Evolutionary conservation across 495 filamentous ascomycete species (phyloP), one percentile per base, ranked within the genome.

Genomic region (Echria macrotheca): DNA sequence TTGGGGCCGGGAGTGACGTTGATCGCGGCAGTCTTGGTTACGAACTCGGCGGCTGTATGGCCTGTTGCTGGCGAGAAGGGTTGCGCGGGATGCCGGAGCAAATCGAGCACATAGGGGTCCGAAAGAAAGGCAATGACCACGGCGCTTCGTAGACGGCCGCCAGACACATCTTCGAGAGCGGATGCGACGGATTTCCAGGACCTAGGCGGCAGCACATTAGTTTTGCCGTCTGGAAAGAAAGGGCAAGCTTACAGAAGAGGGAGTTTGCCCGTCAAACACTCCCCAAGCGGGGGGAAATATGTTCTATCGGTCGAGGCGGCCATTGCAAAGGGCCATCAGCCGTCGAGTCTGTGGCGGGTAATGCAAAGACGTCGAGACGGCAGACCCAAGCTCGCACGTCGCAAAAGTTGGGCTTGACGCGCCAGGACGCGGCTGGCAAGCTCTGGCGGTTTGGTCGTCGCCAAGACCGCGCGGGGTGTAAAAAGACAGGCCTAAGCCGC

Each of bases 11-110:
- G 84, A 19, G 86, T 78, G 36, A 90, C 82, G 63, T 95, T 84
- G 44, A 96, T 94, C n/a, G 91, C 83, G 14, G 91, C 85, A 1
- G 89, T 96, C 66, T 83, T 91, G 32, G 84, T 89, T 46, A 91
- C 86, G 61, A 95, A 95, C 19, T 80, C 81, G 36, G 73, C 63
- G 63, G 85, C 91, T 4, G 79, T 74, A 57, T 81, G 50, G 71
- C 54, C 37, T 74, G 79, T 52, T 64, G 82, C 65, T 2, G 74
- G 55, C 40, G 75, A 67, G 64, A 87, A 91, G 38, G 80, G 78
- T 44, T 68, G 77, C 63, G 80, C 68, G 41, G 83, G 81, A 36
- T 77, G 70, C 50, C 80, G 74, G 57, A 96, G 73, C 48, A 87
- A 67, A 56, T 77, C 68, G 54, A 85, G 60, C 60, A 81, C 81